These are phyloP conservation scores for Rhizophora apiculata DNA, from an alignment of 345 rosid species.

Conservation along the genomic window DNA sequence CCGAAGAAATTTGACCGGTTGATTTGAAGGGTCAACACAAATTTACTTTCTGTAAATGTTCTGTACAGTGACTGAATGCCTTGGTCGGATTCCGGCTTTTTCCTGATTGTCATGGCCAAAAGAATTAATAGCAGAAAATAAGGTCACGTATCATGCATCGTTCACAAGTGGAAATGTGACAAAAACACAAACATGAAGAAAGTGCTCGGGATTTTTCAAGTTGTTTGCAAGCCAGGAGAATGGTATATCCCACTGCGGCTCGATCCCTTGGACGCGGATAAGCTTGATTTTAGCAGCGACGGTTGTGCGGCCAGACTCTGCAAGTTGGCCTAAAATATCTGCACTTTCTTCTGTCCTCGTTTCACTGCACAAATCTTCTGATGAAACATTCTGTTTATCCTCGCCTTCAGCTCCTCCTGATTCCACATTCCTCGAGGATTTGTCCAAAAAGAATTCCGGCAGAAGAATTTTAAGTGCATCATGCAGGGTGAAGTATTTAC, in stretches of 20 bases:
- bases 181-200: slow-evolving; percentile 68
- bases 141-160: not conserved
- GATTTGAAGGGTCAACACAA: no score
- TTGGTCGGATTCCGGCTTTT: not conserved
- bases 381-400: slow-evolving; percentile 22
- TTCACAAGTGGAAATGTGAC: slow-evolving; percentile 38
- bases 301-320: slow-evolving; percentile 13
- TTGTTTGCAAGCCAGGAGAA: slow-evolving; percentile 90
- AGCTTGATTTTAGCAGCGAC: slow-evolving; percentile 52
- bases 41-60: no score
- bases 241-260: slow-evolving; percentile 76
- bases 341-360: slow-evolving; percentile 23
- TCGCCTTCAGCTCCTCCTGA: slow-evolving; percentile 26
- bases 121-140: not conserved
- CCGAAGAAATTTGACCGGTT: no score
- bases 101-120: not conserved
- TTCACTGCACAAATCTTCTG: slow-evolving; percentile 28
- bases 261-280: slow-evolving; percentile 80
- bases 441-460: slow-evolving; percentile 44
- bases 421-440: slow-evolving; percentile 18
- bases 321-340: slow-evolving; percentile 15
- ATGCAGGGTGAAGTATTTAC: slow-evolving; percentile 56
- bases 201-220: slow-evolving; percentile 78
- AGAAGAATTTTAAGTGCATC: slow-evolving; percentile 64
- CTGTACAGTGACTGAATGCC: not conserved